A percentile compares a stretch with the other conserved stretches of the same genome.
phyloP scores from a whole-genome alignment of 257 asterid genomes.

The Jacaranda mimosifolia region DNA sequence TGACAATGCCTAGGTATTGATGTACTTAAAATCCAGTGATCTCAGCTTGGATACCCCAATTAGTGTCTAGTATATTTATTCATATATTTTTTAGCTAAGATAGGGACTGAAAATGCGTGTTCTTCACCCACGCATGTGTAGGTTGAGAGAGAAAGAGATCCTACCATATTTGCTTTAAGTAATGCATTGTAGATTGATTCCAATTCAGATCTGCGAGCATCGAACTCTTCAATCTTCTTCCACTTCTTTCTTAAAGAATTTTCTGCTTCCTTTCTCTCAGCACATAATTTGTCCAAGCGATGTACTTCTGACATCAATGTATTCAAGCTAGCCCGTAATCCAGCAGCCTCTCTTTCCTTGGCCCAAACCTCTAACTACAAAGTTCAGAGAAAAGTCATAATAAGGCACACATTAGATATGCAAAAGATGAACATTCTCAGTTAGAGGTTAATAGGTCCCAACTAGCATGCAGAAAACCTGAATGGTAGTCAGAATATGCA shows the following conservation, averaged over 20 bases:
- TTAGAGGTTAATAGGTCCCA: not conserved
- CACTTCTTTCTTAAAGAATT: slow-evolving; percentile 68
- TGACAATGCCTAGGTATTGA: no score
- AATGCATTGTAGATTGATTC: slow-evolving; percentile 84
- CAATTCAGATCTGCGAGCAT: slow-evolving; percentile 96
- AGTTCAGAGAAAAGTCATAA: slow-evolving; percentile 29
- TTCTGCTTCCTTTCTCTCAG: slow-evolving; percentile 99
- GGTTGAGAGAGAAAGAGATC: slow-evolving; percentile 26
- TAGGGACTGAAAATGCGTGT: slow-evolving; percentile 5
- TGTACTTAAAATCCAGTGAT: not conserved
- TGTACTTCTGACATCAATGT: slow-evolving; percentile 83
- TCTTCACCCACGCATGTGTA: not conserved
- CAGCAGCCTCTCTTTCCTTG: slow-evolving; percentile 97
- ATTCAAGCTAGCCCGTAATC: slow-evolving; percentile 83
- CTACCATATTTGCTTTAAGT: slow-evolving; percentile 90
- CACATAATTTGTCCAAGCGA: slow-evolving; percentile 88
- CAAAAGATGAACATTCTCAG: not conserved
- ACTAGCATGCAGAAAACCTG: slow-evolving; percentile 3
- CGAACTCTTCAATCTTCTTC: slow-evolving; percentile 98
- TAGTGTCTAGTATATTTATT: not conserved
- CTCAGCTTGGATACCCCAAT: not conserved
- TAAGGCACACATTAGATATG: slow-evolving; percentile 27
- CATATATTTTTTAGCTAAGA: slow-evolving; percentile 10
- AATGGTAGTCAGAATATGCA: not conserved
- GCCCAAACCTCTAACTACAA: slow-evolving; percentile 95